A percentile compares a stretch with the other conserved stretches of the same genome.
phyloP scores from a whole-genome alignment of 331 rosid species.

The Acacia pycnantha region DNA sequence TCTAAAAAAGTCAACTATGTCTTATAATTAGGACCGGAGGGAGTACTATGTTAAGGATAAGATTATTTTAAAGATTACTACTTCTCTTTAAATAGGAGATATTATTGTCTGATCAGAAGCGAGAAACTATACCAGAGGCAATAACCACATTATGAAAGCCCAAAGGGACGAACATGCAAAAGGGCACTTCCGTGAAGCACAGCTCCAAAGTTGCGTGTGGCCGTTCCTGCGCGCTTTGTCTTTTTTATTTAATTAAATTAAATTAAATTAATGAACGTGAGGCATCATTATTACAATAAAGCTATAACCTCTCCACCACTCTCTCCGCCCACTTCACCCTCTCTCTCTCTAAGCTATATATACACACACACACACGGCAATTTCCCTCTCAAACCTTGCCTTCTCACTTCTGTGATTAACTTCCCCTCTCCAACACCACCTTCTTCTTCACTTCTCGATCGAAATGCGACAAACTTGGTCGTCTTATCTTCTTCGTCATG shows the following conservation, averaged over 20 bases:
- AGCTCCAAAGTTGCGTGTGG: neutral
- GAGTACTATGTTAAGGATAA: no score
- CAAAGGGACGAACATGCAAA: neutral
- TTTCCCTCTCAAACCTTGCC: neutral
- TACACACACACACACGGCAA: neutral
- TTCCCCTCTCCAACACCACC: slow-evolving; percentile 15
- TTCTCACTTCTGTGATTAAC: neutral
- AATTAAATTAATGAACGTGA: neutral
- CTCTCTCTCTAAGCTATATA: neutral
- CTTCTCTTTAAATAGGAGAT: no score
- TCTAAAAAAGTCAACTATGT: no score
- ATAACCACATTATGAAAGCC: no score
- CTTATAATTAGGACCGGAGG: no score
- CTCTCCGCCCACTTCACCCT: neutral
- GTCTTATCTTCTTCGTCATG: neutral
- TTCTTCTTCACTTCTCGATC: neutral
- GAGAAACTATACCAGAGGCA: no score
- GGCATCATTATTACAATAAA: neutral
- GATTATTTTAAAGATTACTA: no score
- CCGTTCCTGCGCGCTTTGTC: neutral
- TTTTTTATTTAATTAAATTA: neutral
- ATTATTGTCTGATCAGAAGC: no score
- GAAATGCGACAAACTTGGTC: neutral
- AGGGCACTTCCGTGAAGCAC: slow-evolving; percentile 11
- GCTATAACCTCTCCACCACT: neutral